Evolutionary conservation across 2,329 filamentous ascomycete species (phyloP).

Genomic region (Meredithiella fracta): DNA sequence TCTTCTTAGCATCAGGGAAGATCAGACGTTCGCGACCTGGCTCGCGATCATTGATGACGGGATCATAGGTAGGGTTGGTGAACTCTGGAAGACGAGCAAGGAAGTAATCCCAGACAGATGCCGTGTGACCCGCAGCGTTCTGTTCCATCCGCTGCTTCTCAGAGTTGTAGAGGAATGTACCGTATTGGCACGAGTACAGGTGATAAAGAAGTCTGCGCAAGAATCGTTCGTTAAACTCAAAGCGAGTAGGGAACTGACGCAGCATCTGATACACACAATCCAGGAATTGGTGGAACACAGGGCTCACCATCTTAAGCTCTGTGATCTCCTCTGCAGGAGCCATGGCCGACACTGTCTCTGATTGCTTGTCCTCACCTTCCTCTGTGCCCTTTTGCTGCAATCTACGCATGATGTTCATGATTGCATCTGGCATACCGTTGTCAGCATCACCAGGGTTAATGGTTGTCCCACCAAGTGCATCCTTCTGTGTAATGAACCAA

Average conservation of each 20-base stretch:
- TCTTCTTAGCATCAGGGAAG: conserved; percentile 57
- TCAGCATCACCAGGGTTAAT: conserved; percentile 47
- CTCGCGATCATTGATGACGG: conserved; percentile 57
- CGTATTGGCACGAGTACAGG: conserved; percentile 89
- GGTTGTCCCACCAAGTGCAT: conserved; percentile 49
- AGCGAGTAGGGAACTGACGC: conserved; percentile 69
- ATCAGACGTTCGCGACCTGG: conserved; percentile 70
- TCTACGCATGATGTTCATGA: conserved; percentile 76
- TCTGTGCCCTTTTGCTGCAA: conserved; percentile 46
- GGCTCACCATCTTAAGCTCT: conserved; percentile 76
- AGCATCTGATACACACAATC: conserved; percentile 86
- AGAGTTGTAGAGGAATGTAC: conserved; percentile 88
- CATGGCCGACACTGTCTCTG: conserved; percentile 25
- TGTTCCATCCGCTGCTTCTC: conserved; percentile 72
- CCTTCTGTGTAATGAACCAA: conserved; percentile 81
- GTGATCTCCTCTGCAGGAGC: conserved; percentile 48
- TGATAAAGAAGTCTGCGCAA: conserved; percentile 80
- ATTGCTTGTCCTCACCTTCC: conserved; percentile 40
- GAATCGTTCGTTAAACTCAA: conserved; percentile 94
- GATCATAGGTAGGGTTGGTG: conserved; percentile 62
- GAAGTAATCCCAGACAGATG: conserved; percentile 94
- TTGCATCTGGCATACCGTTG: conserved; percentile 46
- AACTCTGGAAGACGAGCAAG: conserved; percentile 67
- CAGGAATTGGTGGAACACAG: conserved; percentile 94
- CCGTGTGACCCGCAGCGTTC: conserved; percentile 51